These are phyloP conservation scores for Chloromonas sp. DNA, from an alignment of 163 green algal genomes.

Conservation along the genomic window DNA sequence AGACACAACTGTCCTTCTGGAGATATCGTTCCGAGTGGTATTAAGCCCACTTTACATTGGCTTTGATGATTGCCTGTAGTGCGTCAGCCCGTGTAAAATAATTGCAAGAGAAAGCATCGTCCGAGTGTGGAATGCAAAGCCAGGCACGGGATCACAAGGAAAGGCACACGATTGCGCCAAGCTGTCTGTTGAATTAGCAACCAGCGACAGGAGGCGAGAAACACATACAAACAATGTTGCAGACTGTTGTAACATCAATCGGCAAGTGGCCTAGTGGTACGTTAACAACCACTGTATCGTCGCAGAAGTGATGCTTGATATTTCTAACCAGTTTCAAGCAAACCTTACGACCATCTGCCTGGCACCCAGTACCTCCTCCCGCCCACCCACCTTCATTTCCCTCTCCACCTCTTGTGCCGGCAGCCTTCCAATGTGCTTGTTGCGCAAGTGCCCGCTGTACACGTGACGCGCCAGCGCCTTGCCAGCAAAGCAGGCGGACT, in stretches of 20 bases:
- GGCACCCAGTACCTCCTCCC: neutral
- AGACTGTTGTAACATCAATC: neutral
- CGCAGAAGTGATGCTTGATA: too few relatives aligned
- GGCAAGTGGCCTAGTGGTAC: neutral
- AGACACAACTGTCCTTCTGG: too few relatives aligned
- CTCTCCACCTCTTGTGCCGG: neutral
- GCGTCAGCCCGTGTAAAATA: neutral
- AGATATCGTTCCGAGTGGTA: too few relatives aligned
- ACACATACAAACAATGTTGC: neutral
- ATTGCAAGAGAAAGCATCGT: neutral
- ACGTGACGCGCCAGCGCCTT: constrained; percentile 37
- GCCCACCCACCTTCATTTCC: constrained; percentile 11
- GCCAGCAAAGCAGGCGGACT: constrained; percentile 34
- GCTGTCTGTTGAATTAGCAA: neutral
- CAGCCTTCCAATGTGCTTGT: constrained; percentile 13
- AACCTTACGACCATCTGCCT: neutral
- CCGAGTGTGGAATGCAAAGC: neutral
- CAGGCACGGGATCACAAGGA: neutral
- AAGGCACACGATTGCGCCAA: neutral
- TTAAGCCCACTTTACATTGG: too few relatives aligned
- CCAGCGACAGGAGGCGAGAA: neutral
- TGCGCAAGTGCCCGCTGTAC: neutral
- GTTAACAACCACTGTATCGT: neutral
- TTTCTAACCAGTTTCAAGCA: neutral
- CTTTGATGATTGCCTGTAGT: too few relatives aligned